A percentile compares a stretch with the other conserved stretches of the same genome.
phyloP scores from a whole-genome alignment of 345 rosid genomes.

The Kandelia obovata region DNA sequence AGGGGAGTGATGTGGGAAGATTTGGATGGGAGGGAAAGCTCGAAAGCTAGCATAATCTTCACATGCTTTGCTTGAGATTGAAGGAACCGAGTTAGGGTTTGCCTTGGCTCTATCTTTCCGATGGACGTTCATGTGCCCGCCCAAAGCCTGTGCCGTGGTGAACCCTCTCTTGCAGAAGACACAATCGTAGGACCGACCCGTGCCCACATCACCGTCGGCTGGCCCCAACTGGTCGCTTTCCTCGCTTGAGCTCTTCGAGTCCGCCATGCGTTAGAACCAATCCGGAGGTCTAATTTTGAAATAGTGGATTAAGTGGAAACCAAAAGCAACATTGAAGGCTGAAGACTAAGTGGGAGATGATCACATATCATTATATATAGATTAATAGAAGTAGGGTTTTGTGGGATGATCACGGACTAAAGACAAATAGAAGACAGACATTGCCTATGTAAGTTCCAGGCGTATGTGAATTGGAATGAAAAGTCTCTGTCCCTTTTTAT shows the following conservation, averaged over 20 bases:
- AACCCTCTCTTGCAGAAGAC: conserved; percentile 30
- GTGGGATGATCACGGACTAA: conserved; percentile 4
- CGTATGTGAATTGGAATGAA: conserved; percentile 18
- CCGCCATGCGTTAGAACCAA: neutral
- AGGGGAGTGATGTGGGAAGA: conserved; percentile 23
- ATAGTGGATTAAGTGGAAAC: neutral
- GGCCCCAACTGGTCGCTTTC: conserved; percentile 6
- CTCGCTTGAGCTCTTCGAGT: conserved; percentile 17
- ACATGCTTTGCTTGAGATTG: conserved; percentile 22
- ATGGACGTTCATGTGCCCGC: conserved; percentile 31
- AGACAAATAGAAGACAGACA: conserved; percentile 33
- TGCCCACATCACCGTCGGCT: neutral
- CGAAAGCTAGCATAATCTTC: conserved; percentile 20
- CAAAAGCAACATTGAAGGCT: neutral
- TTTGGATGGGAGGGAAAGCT: conserved; percentile 29
- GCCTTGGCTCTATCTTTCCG: conserved; percentile 26
- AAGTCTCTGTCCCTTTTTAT: conserved; percentile 17
- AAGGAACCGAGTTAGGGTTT: conserved; percentile 15
- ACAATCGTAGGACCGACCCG: conserved; percentile 25
- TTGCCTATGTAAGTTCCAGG: conserved; percentile 5
- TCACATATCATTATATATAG: conserved; percentile 4
- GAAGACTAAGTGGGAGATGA: conserved; percentile 1
- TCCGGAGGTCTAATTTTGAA: neutral
- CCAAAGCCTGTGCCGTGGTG: conserved; percentile 29
- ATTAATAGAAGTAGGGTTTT: conserved; percentile 4